These are phyloP conservation scores for Fusarium sp. DNA, from an alignment of 2,329 filamentous ascomycete species.

Conservation along the genomic window DNA sequence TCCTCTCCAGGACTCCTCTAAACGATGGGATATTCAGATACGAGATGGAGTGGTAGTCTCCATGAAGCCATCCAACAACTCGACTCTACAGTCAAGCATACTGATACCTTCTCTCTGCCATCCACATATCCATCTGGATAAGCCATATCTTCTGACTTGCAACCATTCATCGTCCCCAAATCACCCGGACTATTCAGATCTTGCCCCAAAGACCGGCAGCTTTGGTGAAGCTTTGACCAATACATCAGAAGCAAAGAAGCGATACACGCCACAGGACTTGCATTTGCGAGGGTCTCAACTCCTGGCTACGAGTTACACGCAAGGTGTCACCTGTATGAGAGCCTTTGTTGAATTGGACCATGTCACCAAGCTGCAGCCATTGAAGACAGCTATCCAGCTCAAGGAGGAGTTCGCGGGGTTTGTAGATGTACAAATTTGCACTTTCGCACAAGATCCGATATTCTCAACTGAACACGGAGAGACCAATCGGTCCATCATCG, in stretches of 20 bases:
- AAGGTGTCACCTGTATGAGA: neutral
- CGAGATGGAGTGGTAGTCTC: conserved; percentile 2
- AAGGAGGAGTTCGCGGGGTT: conserved; percentile 9
- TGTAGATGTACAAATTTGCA: conserved; percentile 9
- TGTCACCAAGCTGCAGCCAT: conserved; percentile 3
- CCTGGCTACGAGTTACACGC: conserved; percentile 8
- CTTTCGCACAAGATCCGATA: conserved; percentile 26
- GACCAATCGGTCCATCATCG: neutral
- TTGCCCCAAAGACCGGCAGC: neutral
- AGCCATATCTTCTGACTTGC: conserved; percentile 22
- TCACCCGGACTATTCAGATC: conserved; percentile 13
- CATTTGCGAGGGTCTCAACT: conserved; percentile 24
- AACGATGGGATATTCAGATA: conserved; percentile 13
- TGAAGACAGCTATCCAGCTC: neutral
- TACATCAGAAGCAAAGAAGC: conserved; percentile 27
- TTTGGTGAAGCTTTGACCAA: conserved; percentile 18
- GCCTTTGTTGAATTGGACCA: conserved; percentile 20
- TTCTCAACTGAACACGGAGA: conserved; percentile 16
- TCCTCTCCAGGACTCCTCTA: neutral
- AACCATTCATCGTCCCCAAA: neutral
- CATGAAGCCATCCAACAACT: neutral
- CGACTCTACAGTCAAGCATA: neutral
- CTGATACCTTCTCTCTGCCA: conserved; percentile 25
- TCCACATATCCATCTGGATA: conserved; percentile 27
- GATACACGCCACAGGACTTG: conserved; percentile 20